Evolutionary conservation across 1,139 yeast genomes (phyloP), one percentile per base, ranked within the genome.

Genomic region (Pichia sp.): DNA sequence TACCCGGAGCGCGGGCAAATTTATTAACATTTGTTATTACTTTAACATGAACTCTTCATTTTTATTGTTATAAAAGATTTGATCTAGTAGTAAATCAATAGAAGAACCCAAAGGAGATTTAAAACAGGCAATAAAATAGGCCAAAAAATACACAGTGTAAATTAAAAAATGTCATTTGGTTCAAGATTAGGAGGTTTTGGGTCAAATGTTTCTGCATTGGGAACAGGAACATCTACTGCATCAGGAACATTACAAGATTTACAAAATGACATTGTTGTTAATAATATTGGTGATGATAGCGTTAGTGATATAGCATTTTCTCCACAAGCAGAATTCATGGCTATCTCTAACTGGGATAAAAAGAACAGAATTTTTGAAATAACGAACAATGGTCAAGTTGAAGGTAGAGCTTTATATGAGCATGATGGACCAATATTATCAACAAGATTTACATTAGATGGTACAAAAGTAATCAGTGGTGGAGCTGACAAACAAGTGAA

Each of bases 281-380:
- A 80, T 55, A 85, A 86, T 60, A 88, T 95, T 2, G 97, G 97
- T 10, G 95, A 87, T 55, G 98, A 94, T 63, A 83, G 96, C 3
- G 76, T 94, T 34, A 77, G 90, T n/a, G 95, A 87, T 58, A 66
- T 94, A 50, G 73, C 89, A 26, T 94, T 92, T 67, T 86, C 96
- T n/a, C 88, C 97, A n/a, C 87, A 77, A 55, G 94, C 86, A 30
- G 97, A 94, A 58, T 71, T 81, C 52, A 67, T 84, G 51, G 81
- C 95, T 2, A 95, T 82, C 3, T 78, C 95, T 9, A 84, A 95
- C 38, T 94, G 99, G 98, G 99, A 94, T 68, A 86, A 86, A 60
- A 89, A 89, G 64, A 96, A 88, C 37, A 76, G 98, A 52, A 83
- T 94, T 51, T 94, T 94, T 72, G 97, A 92, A 65, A 81, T 90